Percentiles rank a stretch among this genome's conserved stretches.
These are phyloP conservation scores for Tulasnella sp. DNA, from an alignment of 768 basidiomycete species.

Conservation along the genomic window DNA sequence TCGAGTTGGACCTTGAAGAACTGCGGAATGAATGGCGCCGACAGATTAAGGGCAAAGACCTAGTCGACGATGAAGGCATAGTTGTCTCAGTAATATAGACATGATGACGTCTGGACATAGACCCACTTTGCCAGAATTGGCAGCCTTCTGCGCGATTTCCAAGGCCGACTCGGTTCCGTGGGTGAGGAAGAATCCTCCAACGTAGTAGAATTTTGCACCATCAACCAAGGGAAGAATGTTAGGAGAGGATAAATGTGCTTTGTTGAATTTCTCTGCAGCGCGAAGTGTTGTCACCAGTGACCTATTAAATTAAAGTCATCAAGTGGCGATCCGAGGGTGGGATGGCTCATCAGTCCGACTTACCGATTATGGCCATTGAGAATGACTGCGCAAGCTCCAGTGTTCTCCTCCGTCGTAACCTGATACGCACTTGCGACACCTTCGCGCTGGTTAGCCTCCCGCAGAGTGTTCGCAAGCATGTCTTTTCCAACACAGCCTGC, in stretches of 20 bases:
- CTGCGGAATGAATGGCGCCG: slow-evolving; percentile 93
- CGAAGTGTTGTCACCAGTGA: slow-evolving; percentile 89
- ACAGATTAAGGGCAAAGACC: slow-evolving; percentile 89
- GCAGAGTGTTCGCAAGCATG: slow-evolving; percentile 80
- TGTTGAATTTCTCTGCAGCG: slow-evolving; percentile 82
- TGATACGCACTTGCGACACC: slow-evolving; percentile 83
- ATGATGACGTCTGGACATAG: not conserved
- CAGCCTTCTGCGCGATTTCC: slow-evolving; percentile 69
- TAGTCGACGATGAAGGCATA: slow-evolving; percentile 27
- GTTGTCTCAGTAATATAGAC: not conserved
- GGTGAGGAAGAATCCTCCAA: slow-evolving; percentile 96
- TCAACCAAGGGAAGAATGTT: slow-evolving; percentile 69
- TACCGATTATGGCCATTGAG: slow-evolving; percentile 90
- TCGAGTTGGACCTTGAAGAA: slow-evolving; percentile 83
- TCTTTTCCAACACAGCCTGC: slow-evolving; percentile 92
- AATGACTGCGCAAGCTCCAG: slow-evolving; percentile 93
- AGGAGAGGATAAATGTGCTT: slow-evolving; percentile 68
- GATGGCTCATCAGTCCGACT: slow-evolving; percentile 22
- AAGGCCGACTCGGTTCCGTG: slow-evolving; percentile 72
- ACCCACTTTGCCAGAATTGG: slow-evolving; percentile 63
- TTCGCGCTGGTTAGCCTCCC: slow-evolving; percentile 84
- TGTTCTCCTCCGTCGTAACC: slow-evolving; percentile 78
- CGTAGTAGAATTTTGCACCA: slow-evolving; percentile 79
- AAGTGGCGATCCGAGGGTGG: not conserved
- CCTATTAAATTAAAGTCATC: slow-evolving; percentile 34